phyloP scores from a whole-genome alignment of 805 yeast genomes.

The Kluyveromyces dobzhanskii region DNA sequence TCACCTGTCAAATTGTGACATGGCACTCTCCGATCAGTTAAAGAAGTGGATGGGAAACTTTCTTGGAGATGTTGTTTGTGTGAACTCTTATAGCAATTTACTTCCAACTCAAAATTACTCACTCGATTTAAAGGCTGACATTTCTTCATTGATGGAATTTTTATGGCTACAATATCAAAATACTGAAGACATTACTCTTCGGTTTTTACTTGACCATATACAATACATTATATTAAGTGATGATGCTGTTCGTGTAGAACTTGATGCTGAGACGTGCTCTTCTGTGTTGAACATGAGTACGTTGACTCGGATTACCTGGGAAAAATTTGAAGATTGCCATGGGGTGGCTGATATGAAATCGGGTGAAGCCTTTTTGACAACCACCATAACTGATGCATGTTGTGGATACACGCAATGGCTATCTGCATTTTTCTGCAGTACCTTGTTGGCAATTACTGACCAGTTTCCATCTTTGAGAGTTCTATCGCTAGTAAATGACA shows the following conservation, averaged over 20 bases:
- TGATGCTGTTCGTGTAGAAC: not conserved
- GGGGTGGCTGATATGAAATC: not conserved
- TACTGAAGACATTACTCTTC: not conserved
- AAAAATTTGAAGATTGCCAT: slow-evolving; percentile 1
- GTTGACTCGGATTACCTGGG: not conserved
- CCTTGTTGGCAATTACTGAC: not conserved
- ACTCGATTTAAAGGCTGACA: no score
- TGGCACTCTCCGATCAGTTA: not conserved
- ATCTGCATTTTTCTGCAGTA: not conserved
- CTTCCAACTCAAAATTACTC: no score
- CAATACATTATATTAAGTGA: not conserved
- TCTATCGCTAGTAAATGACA: not conserved
- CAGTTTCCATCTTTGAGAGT: not conserved
- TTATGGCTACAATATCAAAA: not conserved
- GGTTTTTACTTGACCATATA: not conserved
- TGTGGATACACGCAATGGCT: not conserved
- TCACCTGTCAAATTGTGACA: not conserved
- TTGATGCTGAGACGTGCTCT: not conserved
- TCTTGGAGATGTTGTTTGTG: not conserved
- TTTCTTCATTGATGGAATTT: no score
- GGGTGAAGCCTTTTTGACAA: not conserved
- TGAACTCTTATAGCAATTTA: no score
- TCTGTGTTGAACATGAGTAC: not conserved
- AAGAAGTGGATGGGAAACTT: not conserved
- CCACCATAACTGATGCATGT: not conserved